Conservation (phyloP, 441 rosid genomes). For the California macrophylla region DNA sequence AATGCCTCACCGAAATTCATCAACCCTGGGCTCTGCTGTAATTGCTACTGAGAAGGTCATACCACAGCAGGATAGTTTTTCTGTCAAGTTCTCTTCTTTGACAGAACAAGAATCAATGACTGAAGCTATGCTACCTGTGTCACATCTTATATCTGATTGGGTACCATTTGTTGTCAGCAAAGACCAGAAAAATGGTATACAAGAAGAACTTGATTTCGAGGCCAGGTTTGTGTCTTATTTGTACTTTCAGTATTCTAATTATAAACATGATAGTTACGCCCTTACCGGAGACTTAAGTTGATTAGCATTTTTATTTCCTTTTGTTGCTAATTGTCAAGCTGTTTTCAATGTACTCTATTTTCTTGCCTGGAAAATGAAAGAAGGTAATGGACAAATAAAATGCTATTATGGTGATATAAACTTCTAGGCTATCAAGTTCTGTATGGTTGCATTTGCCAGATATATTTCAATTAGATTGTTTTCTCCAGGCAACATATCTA, state of each 20-base stretch:
- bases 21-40: slow-evolving; percentile 24
- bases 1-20: slow-evolving; percentile 33
- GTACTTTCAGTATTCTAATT: not conserved
- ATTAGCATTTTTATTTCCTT: not conserved
- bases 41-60: slow-evolving; percentile 18
- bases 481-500: not conserved
- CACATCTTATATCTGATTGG: slow-evolving; percentile 80
- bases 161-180: slow-evolving; percentile 44
- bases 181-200: slow-evolving; percentile 26
- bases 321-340: not conserved
- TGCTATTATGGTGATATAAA: not conserved
- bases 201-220: slow-evolving; percentile 63
- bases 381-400: not conserved
- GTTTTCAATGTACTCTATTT: not conserved
- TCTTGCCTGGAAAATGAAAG: not conserved
- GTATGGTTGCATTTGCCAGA: not conserved
- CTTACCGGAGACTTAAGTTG: not conserved
- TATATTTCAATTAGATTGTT: not conserved
- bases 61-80: slow-evolving; percentile 22
- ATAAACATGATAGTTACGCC: not conserved
- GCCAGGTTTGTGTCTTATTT: slow-evolving; percentile 51
- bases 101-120: slow-evolving; percentile 31
- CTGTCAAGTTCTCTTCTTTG: slow-evolving; percentile 32
- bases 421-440: not conserved
- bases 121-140: slow-evolving; percentile 43